phyloP scores from a whole-genome alignment of 148 eudicot genomes.

The Persicaria tinctoria region DNA sequence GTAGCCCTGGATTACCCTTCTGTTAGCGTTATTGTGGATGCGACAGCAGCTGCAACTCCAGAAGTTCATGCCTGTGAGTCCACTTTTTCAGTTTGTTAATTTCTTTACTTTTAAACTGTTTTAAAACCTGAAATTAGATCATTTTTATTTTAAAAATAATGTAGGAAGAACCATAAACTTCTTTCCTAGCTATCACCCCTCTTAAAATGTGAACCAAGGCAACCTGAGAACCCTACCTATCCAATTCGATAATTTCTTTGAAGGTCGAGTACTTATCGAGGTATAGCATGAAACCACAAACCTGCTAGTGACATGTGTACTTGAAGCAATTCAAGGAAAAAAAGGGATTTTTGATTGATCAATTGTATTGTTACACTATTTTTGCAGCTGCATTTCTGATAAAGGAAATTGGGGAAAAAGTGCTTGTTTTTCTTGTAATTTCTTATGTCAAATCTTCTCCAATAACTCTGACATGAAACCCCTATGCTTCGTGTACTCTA shows the following conservation, averaged over 20 bases:
- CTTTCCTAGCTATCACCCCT: too few relatives aligned
- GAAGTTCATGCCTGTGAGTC: slow-evolving; percentile 68
- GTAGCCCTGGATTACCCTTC: slow-evolving; percentile 81
- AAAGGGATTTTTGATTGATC: not conserved
- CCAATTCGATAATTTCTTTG: too few relatives aligned
- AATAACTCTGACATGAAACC: not conserved
- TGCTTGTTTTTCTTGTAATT: not conserved
- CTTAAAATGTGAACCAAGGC: too few relatives aligned
- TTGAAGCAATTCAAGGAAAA: not conserved
- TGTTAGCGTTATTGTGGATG: slow-evolving; percentile 81
- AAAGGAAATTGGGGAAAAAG: not conserved
- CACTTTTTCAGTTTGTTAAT: not conserved
- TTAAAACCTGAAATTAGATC: not conserved
- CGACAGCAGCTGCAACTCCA: slow-evolving; percentile 89
- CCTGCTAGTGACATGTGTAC: not conserved
- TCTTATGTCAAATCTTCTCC: not conserved
- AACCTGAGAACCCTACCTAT: too few relatives aligned
- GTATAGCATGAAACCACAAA: too few relatives aligned
- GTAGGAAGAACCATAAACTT: too few relatives aligned
- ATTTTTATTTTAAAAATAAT: too few relatives aligned
- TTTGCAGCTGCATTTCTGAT: too few relatives aligned
- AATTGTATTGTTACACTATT: not conserved
- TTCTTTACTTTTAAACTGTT: not conserved
- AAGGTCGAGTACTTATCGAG: not conserved
- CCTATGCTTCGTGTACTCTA: slow-evolving; percentile 14